Evolutionary conservation across 2,329 filamentous ascomycete genomes (phyloP).

Genomic region (Fusarium oligoseptatum): DNA sequence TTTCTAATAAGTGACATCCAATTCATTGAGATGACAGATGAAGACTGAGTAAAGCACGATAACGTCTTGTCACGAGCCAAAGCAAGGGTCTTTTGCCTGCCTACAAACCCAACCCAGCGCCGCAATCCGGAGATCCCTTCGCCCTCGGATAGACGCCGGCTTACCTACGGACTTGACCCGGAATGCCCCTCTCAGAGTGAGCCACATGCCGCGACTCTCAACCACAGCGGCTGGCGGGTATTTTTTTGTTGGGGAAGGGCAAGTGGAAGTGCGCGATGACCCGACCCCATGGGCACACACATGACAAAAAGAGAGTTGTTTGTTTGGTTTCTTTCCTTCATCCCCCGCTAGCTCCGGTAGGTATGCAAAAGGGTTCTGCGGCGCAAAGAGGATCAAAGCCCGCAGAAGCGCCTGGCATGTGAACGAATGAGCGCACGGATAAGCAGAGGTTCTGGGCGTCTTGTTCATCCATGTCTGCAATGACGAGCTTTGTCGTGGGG

Average conservation of each 20-base stretch:
- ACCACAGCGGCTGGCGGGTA: constrained; percentile 16
- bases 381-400: neutral
- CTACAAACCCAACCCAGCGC: constrained; percentile 32
- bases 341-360: neutral
- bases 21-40: neutral
- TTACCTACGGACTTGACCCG: neutral
- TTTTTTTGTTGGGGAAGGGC: constrained; percentile 37
- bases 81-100: constrained; percentile 9
- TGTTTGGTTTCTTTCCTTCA: neutral
- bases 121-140: constrained; percentile 29
- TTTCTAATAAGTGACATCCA: neutral
- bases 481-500: neutral
- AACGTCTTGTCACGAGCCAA: constrained; percentile 10
- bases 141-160: constrained; percentile 23
- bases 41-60: neutral
- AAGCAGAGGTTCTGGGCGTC: neutral
- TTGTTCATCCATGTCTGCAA: neutral
- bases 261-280: neutral
- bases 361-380: neutral
- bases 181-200: neutral
- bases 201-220: constrained; percentile 29
- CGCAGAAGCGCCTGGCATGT: constrained; percentile 26
- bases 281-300: neutral
- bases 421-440: constrained; percentile 27
- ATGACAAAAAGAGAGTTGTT: neutral